Evolutionary conservation across 441 rosid genomes (phyloP).

Genomic region (Euphorbia corollata): DNA sequence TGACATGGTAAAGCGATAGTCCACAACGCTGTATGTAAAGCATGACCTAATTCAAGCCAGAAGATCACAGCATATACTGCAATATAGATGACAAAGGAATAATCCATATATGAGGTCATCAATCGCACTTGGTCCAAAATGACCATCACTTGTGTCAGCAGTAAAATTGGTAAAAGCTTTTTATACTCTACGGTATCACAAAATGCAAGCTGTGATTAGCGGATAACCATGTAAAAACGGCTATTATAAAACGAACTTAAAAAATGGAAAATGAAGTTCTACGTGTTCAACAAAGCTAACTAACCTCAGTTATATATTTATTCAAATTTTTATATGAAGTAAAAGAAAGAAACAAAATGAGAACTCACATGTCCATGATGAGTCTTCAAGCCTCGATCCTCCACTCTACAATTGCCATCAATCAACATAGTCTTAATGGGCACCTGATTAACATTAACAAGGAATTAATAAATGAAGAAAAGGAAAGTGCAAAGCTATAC

Average conservation of each 20-base stretch:
- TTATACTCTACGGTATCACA: neutral
- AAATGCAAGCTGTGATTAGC: too few species aligned
- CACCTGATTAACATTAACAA: conserved; percentile 37
- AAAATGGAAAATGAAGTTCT: neutral
- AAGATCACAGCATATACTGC: neutral
- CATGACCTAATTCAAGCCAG: neutral
- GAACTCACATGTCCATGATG: conserved; percentile 89
- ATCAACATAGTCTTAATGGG: conserved; percentile 91
- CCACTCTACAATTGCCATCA: conserved; percentile 97
- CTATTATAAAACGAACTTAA: neutral
- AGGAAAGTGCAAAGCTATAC: neutral
- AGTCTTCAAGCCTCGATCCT: conserved; percentile 98
- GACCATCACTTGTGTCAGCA: neutral
- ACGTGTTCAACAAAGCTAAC: neutral
- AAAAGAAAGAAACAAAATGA: neutral
- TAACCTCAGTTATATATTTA: neutral
- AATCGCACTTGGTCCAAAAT: neutral
- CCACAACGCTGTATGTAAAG: neutral
- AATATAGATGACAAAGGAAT: neutral
- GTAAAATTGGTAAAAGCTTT: neutral
- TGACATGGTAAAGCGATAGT: conserved; percentile 3
- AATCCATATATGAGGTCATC: neutral
- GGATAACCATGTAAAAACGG: neutral
- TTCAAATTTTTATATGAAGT: neutral
- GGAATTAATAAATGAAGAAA: neutral